A percentile compares a stretch with the other conserved stretches of the same genome.
These are phyloP conservation scores for Austroboletus festivus DNA, from an alignment of 768 basidiomycete species.

Conservation along the genomic window DNA sequence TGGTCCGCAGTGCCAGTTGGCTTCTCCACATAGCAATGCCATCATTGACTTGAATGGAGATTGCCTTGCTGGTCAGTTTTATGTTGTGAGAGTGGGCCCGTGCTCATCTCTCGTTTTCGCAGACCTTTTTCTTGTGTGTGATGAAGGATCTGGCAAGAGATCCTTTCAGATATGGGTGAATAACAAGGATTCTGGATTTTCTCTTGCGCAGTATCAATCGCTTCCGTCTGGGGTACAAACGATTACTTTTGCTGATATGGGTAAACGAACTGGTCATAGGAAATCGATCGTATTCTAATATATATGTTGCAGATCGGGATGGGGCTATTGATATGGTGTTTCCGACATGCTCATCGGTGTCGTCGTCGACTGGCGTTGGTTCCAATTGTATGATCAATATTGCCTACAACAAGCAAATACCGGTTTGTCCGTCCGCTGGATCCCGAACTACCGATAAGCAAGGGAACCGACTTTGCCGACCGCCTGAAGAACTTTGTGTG, in stretches of 20 bases:
- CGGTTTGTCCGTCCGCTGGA: conserved; percentile 64
- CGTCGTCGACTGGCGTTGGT: conserved; percentile 66
- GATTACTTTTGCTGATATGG: conserved; percentile 88
- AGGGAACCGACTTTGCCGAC: conserved; percentile 60
- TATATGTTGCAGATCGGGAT: conserved; percentile 67
- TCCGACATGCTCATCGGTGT: conserved; percentile 74
- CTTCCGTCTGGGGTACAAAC: conserved; percentile 77
- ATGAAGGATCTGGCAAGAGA: conserved; percentile 53
- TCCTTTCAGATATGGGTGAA: conserved; percentile 94
- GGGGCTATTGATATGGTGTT: conserved; percentile 97
- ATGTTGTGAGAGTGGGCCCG: not conserved
- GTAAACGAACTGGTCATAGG: conserved; percentile 38
- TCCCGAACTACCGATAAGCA: conserved; percentile 45
- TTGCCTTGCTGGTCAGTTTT: conserved; percentile 74
- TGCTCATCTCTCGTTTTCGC: conserved; percentile 6
- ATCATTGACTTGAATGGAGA: conserved; percentile 94
- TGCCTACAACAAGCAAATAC: conserved; percentile 89
- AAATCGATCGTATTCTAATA: not conserved
- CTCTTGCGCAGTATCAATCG: conserved; percentile 58
- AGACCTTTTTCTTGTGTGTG: conserved; percentile 91
- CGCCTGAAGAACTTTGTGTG: conserved; percentile 76
- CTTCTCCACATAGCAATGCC: conserved; percentile 92
- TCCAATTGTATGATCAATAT: conserved; percentile 81
- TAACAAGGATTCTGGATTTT: conserved; percentile 72
- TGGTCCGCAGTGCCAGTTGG: conserved; percentile 67